A percentile compares a stretch with the other conserved stretches of the same genome.
Conservation (phyloP, 1,139 yeast species). For the Diutina sp. region DNA sequence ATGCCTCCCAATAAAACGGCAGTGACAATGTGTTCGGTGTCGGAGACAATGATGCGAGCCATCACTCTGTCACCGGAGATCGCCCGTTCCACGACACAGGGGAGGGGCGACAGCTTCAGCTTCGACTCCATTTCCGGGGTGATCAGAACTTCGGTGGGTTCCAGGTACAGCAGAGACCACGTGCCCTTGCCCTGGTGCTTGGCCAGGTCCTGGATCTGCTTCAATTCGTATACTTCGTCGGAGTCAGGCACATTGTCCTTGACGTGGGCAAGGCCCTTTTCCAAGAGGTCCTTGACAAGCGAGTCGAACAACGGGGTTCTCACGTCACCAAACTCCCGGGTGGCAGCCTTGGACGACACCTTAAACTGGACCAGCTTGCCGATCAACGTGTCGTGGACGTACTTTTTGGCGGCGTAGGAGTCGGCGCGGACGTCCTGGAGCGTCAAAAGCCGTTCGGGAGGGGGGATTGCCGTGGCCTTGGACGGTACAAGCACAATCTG, state of each 20-base stretch:
- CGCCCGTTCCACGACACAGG: slow-evolving; percentile 61
- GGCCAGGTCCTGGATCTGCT: slow-evolving; percentile 37
- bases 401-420: slow-evolving; percentile 51
- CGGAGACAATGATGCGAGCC: slow-evolving; percentile 38
- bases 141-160: slow-evolving; percentile 17
- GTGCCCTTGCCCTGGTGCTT: slow-evolving; percentile 35
- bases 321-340: slow-evolving; percentile 54
- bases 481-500: slow-evolving; percentile 56
- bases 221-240: slow-evolving; percentile 9
- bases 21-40: slow-evolving; percentile 31
- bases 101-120: slow-evolving; percentile 30
- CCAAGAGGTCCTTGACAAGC: slow-evolving; percentile 42
- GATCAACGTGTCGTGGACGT: slow-evolving; percentile 47
- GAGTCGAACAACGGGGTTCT: slow-evolving; percentile 53
- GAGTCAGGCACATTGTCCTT: slow-evolving; percentile 39
- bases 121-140: slow-evolving; percentile 22
- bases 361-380: slow-evolving; percentile 57
- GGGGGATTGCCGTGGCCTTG: slow-evolving; percentile 29
- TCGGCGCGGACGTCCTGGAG: slow-evolving; percentile 50
- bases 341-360: slow-evolving; percentile 31
- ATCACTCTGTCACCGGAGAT: slow-evolving; percentile 67
- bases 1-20: slow-evolving; percentile 65
- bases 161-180: slow-evolving; percentile 27
- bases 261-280: slow-evolving; percentile 50
- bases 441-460: slow-evolving; percentile 48